These are phyloP conservation scores for Acmispon strigosus DNA, from an alignment of 306 rosid genomes.

Conservation along the genomic window DNA sequence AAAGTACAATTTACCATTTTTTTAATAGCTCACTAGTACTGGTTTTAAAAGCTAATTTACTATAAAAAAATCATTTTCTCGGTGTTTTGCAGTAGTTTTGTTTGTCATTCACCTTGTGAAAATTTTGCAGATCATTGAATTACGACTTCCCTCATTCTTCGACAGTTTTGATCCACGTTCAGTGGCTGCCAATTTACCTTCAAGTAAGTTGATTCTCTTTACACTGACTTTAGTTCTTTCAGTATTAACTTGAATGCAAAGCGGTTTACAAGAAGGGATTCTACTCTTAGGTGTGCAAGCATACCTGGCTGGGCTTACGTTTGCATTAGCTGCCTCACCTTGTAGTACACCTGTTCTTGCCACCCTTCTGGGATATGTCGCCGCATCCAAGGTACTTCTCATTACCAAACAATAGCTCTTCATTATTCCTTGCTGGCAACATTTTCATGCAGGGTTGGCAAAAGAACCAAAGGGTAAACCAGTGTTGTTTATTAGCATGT, in stretches of 20 bases:
- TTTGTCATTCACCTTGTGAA: not conserved
- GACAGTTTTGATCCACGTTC: conserved; percentile 86
- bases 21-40: not conserved
- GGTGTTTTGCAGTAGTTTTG: not conserved
- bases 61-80: not conserved
- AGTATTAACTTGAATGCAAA: not conserved
- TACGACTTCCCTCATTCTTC: conserved; percentile 80
- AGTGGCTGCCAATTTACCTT: conserved; percentile 85
- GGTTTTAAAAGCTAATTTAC: not conserved
- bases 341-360: conserved; percentile 96
- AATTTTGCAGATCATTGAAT: conserved; percentile 66
- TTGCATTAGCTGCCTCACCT: conserved; percentile 96
- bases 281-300: conserved; percentile 76
- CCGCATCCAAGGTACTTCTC: conserved; percentile 76
- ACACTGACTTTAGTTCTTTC: not conserved
- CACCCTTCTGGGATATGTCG: conserved; percentile 79
- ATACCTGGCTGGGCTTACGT: conserved; percentile 91
- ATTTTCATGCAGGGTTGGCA: not conserved
- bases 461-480: not conserved
- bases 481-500: no score
- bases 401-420: conserved; percentile 11
- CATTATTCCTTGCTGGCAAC: conserved; percentile 2
- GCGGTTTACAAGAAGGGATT: conserved; percentile 12
- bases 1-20: not conserved
- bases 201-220: conserved; percentile 45